These are phyloP conservation scores for Cryptococcus neoformans DNA, from an alignment of 1,284 basidiomycete genomes.

Conservation along the genomic window DNA sequence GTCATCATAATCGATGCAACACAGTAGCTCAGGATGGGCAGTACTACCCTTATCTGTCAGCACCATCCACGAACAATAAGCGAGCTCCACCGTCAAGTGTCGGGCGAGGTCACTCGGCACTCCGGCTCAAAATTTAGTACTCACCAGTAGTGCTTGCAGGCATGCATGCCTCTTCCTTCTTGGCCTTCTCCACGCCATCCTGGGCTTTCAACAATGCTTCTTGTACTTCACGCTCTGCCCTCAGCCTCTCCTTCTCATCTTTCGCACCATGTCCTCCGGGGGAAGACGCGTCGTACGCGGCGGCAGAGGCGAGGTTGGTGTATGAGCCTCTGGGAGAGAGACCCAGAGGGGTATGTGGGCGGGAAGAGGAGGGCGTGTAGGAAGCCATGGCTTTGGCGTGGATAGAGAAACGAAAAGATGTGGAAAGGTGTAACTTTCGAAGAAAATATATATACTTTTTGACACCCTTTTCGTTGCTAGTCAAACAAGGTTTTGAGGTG, in stretches of 20 bases:
- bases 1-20: conserved; percentile 97
- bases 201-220: conserved; percentile 20
- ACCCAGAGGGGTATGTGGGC: conserved; percentile 31
- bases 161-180: conserved; percentile 28
- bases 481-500: too few species aligned
- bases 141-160: background rate
- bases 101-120: too few species aligned
- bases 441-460: background rate
- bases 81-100: too few species aligned
- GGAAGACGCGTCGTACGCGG: conserved; percentile 16
- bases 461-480: too few species aligned
- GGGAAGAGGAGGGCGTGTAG: conserved; percentile 15
- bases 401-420: background rate
- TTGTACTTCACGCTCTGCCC: conserved; percentile 26
- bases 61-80: background rate
- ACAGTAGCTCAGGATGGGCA: conserved; percentile 85
- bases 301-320: conserved; percentile 25
- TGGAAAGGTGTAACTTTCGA: background rate
- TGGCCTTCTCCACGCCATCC: conserved; percentile 25
- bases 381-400: background rate
- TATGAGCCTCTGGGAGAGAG: conserved; percentile 32
- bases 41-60: conserved; percentile 11
- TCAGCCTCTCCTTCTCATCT: conserved; percentile 26
- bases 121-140: background rate
- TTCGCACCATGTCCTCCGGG: background rate